These are phyloP conservation scores for Paramecium caudatum DNA, from an alignment of 73 alveolate species.

Conservation along the genomic window DNA sequence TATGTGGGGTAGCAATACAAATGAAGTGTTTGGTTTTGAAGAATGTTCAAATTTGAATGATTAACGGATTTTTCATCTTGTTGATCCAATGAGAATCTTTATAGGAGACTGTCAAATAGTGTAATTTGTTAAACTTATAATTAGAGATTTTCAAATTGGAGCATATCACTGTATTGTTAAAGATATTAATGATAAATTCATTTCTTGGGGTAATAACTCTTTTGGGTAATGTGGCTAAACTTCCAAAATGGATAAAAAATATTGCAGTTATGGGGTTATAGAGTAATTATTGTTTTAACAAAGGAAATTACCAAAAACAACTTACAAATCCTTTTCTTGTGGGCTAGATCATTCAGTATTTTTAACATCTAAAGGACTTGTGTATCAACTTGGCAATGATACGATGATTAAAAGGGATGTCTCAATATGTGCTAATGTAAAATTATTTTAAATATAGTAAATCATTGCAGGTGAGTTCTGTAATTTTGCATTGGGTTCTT, in stretches of 20 bases:
- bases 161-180: constrained; percentile 28
- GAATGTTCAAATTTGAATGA: background rate
- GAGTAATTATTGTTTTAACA: background rate
- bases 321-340: constrained; percentile 35
- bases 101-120: background rate
- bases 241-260: background rate
- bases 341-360: background rate
- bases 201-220: constrained; percentile 41
- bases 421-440: background rate
- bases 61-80: background rate
- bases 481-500: background rate
- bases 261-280: background rate
- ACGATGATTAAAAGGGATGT: background rate
- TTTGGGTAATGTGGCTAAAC: constrained; percentile 32
- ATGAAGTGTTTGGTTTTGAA: constrained; percentile 21
- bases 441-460: background rate
- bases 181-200: background rate
- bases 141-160: constrained; percentile 24
- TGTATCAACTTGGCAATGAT: background rate
- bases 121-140: background rate
- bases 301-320: constrained; percentile 12
- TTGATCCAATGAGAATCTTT: constrained; percentile 19
- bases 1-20: constrained; percentile 52
- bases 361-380: background rate
- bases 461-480: background rate